These are phyloP conservation scores for Dendryphion nanum DNA, from an alignment of 2,329 filamentous ascomycete species.

Conservation along the genomic window DNA sequence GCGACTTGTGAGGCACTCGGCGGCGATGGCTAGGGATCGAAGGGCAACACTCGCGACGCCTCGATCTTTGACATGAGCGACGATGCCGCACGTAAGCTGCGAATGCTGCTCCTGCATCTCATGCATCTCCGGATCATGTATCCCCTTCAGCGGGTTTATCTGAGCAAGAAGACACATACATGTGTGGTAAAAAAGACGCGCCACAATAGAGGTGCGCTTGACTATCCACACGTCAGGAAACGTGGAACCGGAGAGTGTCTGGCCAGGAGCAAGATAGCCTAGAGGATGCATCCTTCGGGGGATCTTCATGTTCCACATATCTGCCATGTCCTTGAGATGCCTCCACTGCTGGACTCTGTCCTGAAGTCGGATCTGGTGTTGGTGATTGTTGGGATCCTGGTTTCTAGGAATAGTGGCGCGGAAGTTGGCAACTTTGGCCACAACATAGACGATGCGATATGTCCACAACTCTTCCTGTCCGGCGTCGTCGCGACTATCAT, in stretches of 20 bases:
- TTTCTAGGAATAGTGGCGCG: conserved; percentile 66
- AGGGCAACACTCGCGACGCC: conserved; percentile 78
- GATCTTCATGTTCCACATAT: conserved; percentile 75
- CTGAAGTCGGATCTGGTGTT: conserved; percentile 63
- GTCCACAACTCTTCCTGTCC: conserved; percentile 83
- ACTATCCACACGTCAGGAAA: conserved; percentile 91
- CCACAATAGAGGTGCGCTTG: conserved; percentile 77
- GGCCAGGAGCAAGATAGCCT: conserved; percentile 69
- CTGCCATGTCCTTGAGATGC: conserved; percentile 74
- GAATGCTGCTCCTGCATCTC: conserved; percentile 71
- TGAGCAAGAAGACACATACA: conserved; percentile 78
- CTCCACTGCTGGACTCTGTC: conserved; percentile 74
- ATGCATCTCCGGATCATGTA: conserved; percentile 65
- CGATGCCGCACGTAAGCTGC: conserved; percentile 84
- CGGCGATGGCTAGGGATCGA: conserved; percentile 74
- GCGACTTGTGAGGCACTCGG: conserved; percentile 65
- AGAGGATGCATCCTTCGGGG: conserved; percentile 87
- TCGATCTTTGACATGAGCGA: conserved; percentile 77
- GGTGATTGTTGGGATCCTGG: conserved; percentile 58
- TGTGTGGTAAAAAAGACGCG: conserved; percentile 85
- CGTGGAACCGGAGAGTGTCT: conserved; percentile 66
- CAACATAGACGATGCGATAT: conserved; percentile 82
- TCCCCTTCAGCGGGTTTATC: conserved; percentile 67
- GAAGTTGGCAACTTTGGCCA: conserved; percentile 85
- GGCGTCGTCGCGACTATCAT: conserved; percentile 52